A percentile compares a stretch with the other conserved stretches of the same genome.
These are phyloP conservation scores for Penicillium argentinense DNA, from an alignment of 495 filamentous ascomycete species.

Conservation along the genomic window DNA sequence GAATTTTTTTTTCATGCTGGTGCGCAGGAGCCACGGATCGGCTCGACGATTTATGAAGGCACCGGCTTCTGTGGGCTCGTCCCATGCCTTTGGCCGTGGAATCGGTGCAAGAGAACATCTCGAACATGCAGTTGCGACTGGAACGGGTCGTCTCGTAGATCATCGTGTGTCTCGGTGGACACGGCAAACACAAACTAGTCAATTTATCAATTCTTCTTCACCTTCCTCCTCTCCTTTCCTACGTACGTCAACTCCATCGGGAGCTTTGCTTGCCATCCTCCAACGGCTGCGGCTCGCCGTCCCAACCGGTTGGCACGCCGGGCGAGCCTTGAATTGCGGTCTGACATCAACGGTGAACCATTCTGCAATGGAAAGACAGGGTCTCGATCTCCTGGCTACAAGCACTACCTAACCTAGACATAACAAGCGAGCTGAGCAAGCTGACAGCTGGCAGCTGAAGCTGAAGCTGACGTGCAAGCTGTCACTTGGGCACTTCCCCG, in stretches of 20 bases:
- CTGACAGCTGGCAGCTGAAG: too few relatives aligned
- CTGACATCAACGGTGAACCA: constrained; percentile 1
- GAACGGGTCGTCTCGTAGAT: too few relatives aligned
- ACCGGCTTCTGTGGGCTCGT: constrained; percentile 49
- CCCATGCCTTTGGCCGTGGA: constrained; percentile 48
- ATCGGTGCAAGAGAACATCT: constrained; percentile 73
- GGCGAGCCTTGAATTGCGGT: background rate
- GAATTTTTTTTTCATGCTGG: constrained; percentile 32
- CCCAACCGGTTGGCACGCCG: background rate
- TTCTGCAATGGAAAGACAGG: too few relatives aligned
- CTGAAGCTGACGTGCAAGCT: too few relatives aligned
- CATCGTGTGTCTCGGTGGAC: too few relatives aligned
- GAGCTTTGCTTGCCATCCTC: background rate
- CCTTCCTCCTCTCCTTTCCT: background rate
- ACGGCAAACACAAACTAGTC: constrained; percentile 3
- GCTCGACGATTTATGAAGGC: constrained; percentile 64
- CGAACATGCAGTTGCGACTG: constrained; percentile 45
- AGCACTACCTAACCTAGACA: too few relatives aligned
- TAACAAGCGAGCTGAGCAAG: too few relatives aligned
- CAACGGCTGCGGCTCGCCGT: background rate
- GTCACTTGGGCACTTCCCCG: background rate
- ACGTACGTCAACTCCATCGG: too few relatives aligned
- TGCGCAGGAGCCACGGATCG: background rate
- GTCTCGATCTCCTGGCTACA: too few relatives aligned
- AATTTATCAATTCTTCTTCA: background rate